Percentiles rank a stretch among this genome's conserved stretches.
Evolutionary conservation across 2,329 filamentous ascomycete genomes (phyloP).

Genomic region (Penicillium sp.): DNA sequence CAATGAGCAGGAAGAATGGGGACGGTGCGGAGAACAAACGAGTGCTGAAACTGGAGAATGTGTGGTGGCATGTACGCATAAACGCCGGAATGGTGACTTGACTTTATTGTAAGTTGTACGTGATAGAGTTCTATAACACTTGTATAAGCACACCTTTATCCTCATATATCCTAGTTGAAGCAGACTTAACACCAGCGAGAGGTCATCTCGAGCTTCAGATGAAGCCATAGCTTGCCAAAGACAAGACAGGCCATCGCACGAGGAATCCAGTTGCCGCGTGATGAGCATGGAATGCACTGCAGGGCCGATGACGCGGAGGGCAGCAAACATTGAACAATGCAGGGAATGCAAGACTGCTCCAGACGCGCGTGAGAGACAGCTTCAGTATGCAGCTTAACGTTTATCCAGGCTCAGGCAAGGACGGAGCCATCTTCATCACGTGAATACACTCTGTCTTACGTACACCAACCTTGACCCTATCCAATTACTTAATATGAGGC

Average conservation of each 20-base stretch:
- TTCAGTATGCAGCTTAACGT: background rate
- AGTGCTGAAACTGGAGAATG: conserved; percentile 8
- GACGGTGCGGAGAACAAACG: conserved; percentile 6
- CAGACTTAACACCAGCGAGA: background rate
- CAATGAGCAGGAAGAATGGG: conserved; percentile 5
- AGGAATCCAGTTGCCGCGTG: conserved; percentile 11
- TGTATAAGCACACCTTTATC: background rate
- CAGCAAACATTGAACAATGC: conserved; percentile 1
- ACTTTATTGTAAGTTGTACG: background rate
- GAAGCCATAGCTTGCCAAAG: background rate
- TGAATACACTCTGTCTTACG: no score
- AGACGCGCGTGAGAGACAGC: background rate
- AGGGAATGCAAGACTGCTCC: background rate
- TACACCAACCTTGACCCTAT: no score
- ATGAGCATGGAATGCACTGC: conserved; percentile 6
- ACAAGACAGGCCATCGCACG: background rate
- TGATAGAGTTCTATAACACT: background rate
- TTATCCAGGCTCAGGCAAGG: background rate
- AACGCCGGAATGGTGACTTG: background rate
- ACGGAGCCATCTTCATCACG: background rate
- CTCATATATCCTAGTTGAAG: background rate
- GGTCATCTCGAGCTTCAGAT: background rate
- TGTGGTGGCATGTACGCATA: conserved; percentile 10
- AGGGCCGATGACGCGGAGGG: background rate
- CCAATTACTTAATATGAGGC: no score